phyloP scores from a whole-genome alignment of 2,329 filamentous ascomycete species.

The Paecilomyces niveus region DNA sequence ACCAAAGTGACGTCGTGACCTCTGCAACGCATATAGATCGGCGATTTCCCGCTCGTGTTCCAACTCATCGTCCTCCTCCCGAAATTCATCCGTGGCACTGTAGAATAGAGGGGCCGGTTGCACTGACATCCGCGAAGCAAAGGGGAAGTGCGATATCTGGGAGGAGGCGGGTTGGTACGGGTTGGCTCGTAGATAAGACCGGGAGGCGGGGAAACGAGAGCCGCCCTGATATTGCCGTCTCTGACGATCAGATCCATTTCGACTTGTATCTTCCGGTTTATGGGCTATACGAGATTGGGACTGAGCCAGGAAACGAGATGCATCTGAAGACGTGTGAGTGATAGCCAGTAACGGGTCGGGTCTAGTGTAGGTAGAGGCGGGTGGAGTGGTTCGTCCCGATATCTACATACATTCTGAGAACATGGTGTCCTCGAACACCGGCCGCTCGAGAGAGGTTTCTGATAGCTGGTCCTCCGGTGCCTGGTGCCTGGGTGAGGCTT shows the following conservation, averaged over 20 bases:
- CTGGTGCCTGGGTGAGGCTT: neutral
- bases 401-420: slow-evolving; percentile 77
- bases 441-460: neutral
- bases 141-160: slow-evolving; percentile 68
- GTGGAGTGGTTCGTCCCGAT: neutral
- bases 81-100: slow-evolving; percentile 81
- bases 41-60: slow-evolving; percentile 85
- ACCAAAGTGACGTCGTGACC: slow-evolving; percentile 81
- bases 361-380: slow-evolving; percentile 10
- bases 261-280: slow-evolving; percentile 49
- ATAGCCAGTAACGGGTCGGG: slow-evolving; percentile 22
- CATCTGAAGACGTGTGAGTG: slow-evolving; percentile 55
- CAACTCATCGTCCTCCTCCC: slow-evolving; percentile 87
- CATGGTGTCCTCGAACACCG: slow-evolving; percentile 44
- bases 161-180: slow-evolving; percentile 70
- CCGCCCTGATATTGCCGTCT: slow-evolving; percentile 36
- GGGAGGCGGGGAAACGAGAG: slow-evolving; percentile 43
- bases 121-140: slow-evolving; percentile 67
- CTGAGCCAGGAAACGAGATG: slow-evolving; percentile 91
- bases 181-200: slow-evolving; percentile 55
- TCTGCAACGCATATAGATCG: slow-evolving; percentile 88
- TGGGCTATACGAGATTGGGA: slow-evolving; percentile 86
- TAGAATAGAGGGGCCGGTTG: slow-evolving; percentile 91
- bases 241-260: slow-evolving; percentile 42
- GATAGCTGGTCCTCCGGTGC: neutral